These are phyloP conservation scores for Diaporthe citrichinensis DNA, from an alignment of 2,329 filamentous ascomycete species.

Conservation along the genomic window DNA sequence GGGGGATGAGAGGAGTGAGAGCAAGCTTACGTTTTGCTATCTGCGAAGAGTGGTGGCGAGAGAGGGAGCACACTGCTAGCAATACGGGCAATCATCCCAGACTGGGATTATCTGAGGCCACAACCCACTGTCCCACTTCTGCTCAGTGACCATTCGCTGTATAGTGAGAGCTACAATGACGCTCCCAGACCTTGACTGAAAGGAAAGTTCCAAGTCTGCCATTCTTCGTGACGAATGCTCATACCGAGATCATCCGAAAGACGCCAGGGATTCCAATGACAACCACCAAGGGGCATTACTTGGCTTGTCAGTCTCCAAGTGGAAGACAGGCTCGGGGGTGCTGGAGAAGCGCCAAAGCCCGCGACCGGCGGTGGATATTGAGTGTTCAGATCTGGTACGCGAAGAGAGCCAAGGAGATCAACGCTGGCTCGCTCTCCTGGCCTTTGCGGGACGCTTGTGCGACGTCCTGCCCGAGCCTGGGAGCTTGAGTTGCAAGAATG, in stretches of 20 bases:
- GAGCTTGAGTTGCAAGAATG: background rate
- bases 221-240: background rate
- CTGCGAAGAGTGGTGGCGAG: background rate
- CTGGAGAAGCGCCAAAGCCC: background rate
- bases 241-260: background rate
- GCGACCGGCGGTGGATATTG: background rate
- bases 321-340: background rate
- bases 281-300: too few relatives aligned
- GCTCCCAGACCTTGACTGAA: background rate
- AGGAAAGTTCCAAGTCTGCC: background rate
- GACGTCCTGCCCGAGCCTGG: background rate
- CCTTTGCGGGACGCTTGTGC: background rate
- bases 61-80: constrained; percentile 28
- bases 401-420: background rate
- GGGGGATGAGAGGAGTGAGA: constrained; percentile 14
- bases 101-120: constrained; percentile 11
- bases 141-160: constrained; percentile 2
- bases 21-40: constrained; percentile 13
- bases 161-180: background rate
- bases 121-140: background rate
- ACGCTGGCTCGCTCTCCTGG: background rate
- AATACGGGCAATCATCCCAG: constrained; percentile 35
- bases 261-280: background rate
- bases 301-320: background rate
- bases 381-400: background rate